Evolutionary conservation across 2,329 filamentous ascomycete genomes (phyloP).

Genomic region (Hypomyces perniciosus): DNA sequence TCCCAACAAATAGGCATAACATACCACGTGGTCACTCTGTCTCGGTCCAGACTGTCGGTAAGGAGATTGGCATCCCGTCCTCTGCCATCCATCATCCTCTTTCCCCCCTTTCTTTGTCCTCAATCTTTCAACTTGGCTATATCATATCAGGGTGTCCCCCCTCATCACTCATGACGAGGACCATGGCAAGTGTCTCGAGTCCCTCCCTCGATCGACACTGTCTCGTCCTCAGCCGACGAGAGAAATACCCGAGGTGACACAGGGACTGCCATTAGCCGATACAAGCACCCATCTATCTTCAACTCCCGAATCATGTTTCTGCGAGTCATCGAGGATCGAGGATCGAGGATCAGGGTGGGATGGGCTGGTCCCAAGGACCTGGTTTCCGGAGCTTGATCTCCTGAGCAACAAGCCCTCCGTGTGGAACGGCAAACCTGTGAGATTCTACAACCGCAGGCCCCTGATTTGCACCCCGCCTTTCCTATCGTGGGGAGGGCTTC

Average conservation of each 20-base stretch:
- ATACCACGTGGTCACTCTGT: no score
- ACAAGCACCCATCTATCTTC: slow-evolving; percentile 10
- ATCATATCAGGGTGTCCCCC: no score
- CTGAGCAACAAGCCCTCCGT: background rate
- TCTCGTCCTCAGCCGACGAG: background rate
- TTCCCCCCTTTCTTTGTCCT: no score
- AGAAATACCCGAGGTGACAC: background rate
- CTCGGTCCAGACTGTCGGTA: no score
- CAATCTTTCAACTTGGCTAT: no score
- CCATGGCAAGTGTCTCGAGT: background rate
- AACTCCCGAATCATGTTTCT: slow-evolving; percentile 19
- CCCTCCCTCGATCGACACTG: background rate
- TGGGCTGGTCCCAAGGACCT: slow-evolving; percentile 12
- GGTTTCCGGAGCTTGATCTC: background rate
- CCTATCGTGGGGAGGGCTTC: no score
- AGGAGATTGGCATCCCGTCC: no score
- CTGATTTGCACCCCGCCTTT: no score
- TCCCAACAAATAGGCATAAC: no score
- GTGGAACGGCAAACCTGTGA: background rate
- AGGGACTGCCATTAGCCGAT: background rate
- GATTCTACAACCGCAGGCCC: background rate
- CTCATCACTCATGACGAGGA: no score
- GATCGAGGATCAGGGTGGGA: slow-evolving; percentile 13
- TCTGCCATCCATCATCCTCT: no score
- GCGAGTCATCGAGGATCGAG: slow-evolving; percentile 20